A percentile compares a stretch with the other conserved stretches of the same genome.
These are phyloP conservation scores for Tuber magnatum DNA, from an alignment of 495 filamentous ascomycete genomes.

Conservation along the genomic window DNA sequence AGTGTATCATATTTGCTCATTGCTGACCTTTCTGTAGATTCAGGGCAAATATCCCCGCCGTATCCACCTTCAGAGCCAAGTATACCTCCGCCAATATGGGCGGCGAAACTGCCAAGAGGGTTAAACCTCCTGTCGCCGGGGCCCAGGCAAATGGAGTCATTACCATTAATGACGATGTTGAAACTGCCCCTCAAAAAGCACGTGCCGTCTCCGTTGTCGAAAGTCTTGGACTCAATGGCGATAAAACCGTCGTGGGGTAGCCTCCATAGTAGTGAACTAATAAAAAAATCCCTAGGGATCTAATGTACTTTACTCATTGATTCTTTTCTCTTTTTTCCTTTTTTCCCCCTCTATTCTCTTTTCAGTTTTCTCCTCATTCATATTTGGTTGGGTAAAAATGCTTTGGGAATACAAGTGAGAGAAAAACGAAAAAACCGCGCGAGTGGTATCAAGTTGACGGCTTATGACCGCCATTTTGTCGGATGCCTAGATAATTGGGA, in stretches of 20 bases:
- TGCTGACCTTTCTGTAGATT: slow-evolving; percentile 45
- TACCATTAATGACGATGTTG: slow-evolving; percentile 22
- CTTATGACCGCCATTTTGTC: neutral
- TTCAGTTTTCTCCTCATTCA: neutral
- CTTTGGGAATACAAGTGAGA: neutral
- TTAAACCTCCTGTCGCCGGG: neutral
- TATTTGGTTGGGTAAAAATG: slow-evolving; percentile 3
- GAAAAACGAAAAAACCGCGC: neutral
- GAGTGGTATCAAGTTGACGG: neutral
- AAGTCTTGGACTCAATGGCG: slow-evolving; percentile 3
- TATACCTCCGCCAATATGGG: slow-evolving; percentile 69
- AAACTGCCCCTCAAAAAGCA: slow-evolving; percentile 6
- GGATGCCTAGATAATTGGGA: slow-evolving; percentile 2
- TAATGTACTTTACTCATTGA: slow-evolving; percentile 34
- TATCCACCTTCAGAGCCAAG: slow-evolving; percentile 89
- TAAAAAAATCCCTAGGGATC: neutral
- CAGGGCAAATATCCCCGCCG: slow-evolving; percentile 83
- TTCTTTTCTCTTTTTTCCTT: slow-evolving; percentile 9
- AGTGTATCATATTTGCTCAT: neutral
- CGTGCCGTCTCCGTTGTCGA: neutral
- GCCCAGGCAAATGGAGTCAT: slow-evolving; percentile 26
- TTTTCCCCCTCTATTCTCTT: neutral
- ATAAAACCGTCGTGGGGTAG: slow-evolving; percentile 11
- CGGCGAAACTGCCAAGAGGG: slow-evolving; percentile 29
- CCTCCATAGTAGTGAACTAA: slow-evolving; percentile 3